Percentiles rank a stretch among this genome's conserved stretches.
phyloP scores from a whole-genome alignment of 495 filamentous ascomycete species.

The Rostrohypoxylon terebratum region DNA sequence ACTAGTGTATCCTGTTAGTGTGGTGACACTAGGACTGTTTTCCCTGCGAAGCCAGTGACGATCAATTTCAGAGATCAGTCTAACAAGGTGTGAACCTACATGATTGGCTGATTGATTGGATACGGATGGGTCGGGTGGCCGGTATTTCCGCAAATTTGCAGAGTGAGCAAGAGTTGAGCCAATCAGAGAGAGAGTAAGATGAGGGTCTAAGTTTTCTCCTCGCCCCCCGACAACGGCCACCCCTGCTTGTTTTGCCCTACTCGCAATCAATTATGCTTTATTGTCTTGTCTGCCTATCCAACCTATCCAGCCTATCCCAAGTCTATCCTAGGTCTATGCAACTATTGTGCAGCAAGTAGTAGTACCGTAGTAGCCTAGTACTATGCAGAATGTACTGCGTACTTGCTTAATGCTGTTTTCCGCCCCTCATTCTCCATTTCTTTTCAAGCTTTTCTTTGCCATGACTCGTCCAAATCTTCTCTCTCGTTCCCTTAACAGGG shows the following conservation, averaged over 20 bases:
- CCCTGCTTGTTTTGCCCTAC: conserved; percentile 33
- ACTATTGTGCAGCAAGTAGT: neutral
- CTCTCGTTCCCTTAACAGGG: conserved; percentile 25
- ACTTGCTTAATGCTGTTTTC: conserved; percentile 17
- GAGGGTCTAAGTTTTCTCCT: conserved; percentile 10
- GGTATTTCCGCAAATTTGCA: conserved; percentile 54
- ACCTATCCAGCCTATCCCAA: neutral
- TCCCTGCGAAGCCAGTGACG: conserved; percentile 46
- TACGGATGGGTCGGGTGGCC: conserved; percentile 50
- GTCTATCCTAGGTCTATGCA: neutral
- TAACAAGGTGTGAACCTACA: conserved; percentile 13
- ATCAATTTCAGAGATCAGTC: conserved; percentile 47
- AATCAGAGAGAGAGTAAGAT: conserved; percentile 2
- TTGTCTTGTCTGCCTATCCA: conserved; percentile 15
- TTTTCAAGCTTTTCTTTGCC: conserved; percentile 39
- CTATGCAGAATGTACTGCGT: neutral
- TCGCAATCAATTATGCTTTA: conserved; percentile 11
- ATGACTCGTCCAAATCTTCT: conserved; percentile 19
- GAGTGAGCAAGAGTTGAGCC: conserved; percentile 7
- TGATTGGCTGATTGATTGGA: conserved; percentile 36
- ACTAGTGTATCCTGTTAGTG: conserved; percentile 35
- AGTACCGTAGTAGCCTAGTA: too few relatives aligned
- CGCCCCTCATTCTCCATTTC: conserved; percentile 42
- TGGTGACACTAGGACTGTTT: conserved; percentile 48
- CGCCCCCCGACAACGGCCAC: conserved; percentile 36